Evolutionary conservation across 441 rosid species (phyloP).

Genomic region (Jatropha multifida): DNA sequence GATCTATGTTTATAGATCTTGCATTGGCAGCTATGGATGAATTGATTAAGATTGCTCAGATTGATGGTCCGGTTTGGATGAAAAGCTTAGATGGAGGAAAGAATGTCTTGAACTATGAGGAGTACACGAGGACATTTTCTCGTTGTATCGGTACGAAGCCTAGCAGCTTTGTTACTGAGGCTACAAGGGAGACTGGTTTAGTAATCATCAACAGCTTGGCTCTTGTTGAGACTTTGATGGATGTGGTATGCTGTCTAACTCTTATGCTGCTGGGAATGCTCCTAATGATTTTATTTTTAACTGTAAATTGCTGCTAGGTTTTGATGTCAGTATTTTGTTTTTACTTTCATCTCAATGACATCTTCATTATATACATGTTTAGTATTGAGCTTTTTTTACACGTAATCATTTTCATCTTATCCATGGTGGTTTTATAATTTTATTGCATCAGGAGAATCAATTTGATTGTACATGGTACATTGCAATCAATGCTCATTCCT

Average conservation of each 20-base stretch:
- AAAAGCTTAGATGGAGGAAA: conserved; percentile 44
- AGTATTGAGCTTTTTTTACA: background rate
- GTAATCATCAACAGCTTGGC: conserved; percentile 72
- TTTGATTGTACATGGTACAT: background rate
- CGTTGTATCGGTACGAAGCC: conserved; percentile 57
- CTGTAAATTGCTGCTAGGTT: background rate
- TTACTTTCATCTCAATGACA: background rate
- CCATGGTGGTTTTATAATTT: background rate
- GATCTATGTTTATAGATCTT: conserved; percentile 57
- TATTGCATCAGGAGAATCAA: background rate
- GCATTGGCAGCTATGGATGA: conserved; percentile 78
- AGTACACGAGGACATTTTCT: conserved; percentile 51
- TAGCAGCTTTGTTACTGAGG: conserved; percentile 55
- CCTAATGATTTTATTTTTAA: background rate
- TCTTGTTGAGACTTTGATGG: conserved; percentile 78
- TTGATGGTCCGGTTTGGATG: conserved; percentile 64
- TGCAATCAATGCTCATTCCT: background rate
- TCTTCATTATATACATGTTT: background rate
- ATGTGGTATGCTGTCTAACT: conserved; percentile 47
- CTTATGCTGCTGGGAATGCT: background rate
- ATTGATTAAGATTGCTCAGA: conserved; percentile 62
- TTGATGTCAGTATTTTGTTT: background rate
- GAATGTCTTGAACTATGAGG: conserved; percentile 59
- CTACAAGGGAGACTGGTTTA: conserved; percentile 65
- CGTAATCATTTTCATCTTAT: background rate